Evolutionary conservation across 2,329 filamentous ascomycete genomes (phyloP).

Genomic region (Keithomyces neogunnii): DNA sequence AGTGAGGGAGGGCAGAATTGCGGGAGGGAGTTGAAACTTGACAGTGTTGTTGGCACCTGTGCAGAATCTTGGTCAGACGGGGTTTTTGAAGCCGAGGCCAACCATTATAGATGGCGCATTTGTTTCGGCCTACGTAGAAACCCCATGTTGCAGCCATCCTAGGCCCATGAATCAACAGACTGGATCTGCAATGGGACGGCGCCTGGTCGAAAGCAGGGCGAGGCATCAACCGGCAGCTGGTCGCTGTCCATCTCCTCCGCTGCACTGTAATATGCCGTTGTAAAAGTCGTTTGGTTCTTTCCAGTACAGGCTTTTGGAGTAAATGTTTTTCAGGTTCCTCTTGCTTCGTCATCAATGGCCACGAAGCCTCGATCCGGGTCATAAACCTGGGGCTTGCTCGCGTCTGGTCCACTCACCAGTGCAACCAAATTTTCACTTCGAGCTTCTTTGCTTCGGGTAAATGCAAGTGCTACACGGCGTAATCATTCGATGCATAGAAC

Average conservation of each 20-base stretch:
- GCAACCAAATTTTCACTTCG: too few relatives aligned
- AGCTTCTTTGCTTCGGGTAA: too few relatives aligned
- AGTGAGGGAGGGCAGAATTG: conserved; percentile 33
- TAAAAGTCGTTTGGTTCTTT: conserved; percentile 30
- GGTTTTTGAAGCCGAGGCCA: too few relatives aligned
- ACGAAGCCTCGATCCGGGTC: conserved; percentile 18
- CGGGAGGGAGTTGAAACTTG: conserved; percentile 29
- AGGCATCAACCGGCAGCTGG: conserved; percentile 25
- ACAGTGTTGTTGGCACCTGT: conserved; percentile 35
- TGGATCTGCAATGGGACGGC: conserved; percentile 33
- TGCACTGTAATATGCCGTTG: conserved; percentile 31
- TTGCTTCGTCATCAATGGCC: conserved; percentile 13
- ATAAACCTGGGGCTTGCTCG: conserved; percentile 19
- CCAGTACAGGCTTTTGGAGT: conserved; percentile 32
- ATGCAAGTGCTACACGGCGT: too few relatives aligned
- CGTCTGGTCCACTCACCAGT: conserved; percentile 16
- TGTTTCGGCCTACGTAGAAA: conserved; percentile 30
- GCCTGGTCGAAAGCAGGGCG: conserved; percentile 30
- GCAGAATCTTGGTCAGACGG: too few relatives aligned
- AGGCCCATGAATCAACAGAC: conserved; percentile 24
- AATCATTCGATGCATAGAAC: too few relatives aligned
- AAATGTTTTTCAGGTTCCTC: conserved; percentile 20
- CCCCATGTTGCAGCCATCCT: conserved; percentile 29
- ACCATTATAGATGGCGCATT: too few relatives aligned
- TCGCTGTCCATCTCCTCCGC: conserved; percentile 14